Conservation (phyloP, 805 yeast species). For the Yarrowia alimentaria region DNA sequence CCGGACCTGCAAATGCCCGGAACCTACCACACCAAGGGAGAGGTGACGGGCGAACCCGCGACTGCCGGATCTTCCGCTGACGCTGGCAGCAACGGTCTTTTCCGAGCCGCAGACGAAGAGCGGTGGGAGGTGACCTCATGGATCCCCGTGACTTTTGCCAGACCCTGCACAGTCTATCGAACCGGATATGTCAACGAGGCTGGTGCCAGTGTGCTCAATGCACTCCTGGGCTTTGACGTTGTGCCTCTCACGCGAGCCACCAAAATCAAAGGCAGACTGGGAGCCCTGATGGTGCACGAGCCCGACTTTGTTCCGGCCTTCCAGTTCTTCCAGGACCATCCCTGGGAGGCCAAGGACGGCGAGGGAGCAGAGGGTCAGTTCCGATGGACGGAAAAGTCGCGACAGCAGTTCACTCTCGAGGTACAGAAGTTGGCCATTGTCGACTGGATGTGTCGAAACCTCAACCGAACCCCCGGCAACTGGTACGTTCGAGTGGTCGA, state of each 20-base stretch:
- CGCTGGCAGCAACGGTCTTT: background rate
- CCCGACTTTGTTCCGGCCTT: slow-evolving; percentile 1
- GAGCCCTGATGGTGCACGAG: slow-evolving; percentile 7
- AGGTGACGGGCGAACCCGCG: too few species aligned
- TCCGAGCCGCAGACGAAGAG: slow-evolving; percentile 6
- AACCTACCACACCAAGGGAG: too few species aligned
- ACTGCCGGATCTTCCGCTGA: slow-evolving; percentile 4
- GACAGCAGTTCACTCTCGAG: slow-evolving; percentile 3
- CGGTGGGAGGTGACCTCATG: slow-evolving; percentile 4
- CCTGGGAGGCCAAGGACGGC: background rate
- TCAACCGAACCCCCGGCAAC: slow-evolving; percentile 16
- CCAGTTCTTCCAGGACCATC: slow-evolving; percentile 7
- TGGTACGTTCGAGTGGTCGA: slow-evolving; percentile 23
- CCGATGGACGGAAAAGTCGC: background rate
- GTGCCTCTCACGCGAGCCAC: slow-evolving; percentile 15
- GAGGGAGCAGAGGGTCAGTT: too few species aligned
- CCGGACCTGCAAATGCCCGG: too few species aligned
- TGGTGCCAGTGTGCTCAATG: slow-evolving; percentile 15
- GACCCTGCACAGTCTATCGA: slow-evolving; percentile 13
- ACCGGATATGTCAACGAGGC: slow-evolving; percentile 16
- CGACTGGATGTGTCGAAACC: slow-evolving; percentile 16
- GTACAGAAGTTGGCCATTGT: slow-evolving; percentile 16
- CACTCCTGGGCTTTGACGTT: slow-evolving; percentile 15
- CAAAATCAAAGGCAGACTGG: background rate
- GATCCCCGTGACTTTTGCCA: slow-evolving; percentile 13